These are phyloP conservation scores for Clonostachys byssicola DNA, from an alignment of 2,329 filamentous ascomycete genomes.

Conservation along the genomic window DNA sequence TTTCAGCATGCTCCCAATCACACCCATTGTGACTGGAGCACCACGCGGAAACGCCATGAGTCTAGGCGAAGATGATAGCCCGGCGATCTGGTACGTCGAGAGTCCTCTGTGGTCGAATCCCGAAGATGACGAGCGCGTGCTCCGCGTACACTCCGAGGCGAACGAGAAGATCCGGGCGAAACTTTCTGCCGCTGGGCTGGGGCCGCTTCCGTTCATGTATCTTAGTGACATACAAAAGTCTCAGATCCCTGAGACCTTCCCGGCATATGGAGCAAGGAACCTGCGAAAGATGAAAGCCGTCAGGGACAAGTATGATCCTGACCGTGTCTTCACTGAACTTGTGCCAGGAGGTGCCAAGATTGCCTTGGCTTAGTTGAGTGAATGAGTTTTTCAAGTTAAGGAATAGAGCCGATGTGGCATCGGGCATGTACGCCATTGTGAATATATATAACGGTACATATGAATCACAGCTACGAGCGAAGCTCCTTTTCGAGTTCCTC, in stretches of 20 bases:
- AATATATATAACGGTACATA: too few relatives aligned
- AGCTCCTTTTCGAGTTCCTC: too few relatives aligned
- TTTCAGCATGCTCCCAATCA: too few relatives aligned
- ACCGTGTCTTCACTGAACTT: neutral
- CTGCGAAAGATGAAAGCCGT: neutral
- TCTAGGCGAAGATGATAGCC: too few relatives aligned
- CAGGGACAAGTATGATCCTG: neutral
- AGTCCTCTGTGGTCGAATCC: neutral
- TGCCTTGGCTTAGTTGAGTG: neutral
- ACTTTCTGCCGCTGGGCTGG: neutral
- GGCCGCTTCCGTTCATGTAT: neutral
- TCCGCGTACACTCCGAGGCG: neutral
- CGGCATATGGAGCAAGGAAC: neutral
- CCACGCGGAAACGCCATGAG: too few relatives aligned
- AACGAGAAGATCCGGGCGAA: neutral
- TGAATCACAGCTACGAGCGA: too few relatives aligned
- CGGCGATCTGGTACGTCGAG: too few relatives aligned
- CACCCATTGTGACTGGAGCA: too few relatives aligned
- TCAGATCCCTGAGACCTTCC: neutral
- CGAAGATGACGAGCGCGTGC: neutral
- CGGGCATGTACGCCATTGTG: too few relatives aligned
- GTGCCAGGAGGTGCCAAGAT: neutral
- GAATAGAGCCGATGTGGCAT: too few relatives aligned
- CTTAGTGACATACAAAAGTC: neutral
- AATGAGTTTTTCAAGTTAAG: too few relatives aligned